Evolutionary conservation across 169 alveolate species (phyloP).

Genomic region (Eimeria maxima): DNA sequence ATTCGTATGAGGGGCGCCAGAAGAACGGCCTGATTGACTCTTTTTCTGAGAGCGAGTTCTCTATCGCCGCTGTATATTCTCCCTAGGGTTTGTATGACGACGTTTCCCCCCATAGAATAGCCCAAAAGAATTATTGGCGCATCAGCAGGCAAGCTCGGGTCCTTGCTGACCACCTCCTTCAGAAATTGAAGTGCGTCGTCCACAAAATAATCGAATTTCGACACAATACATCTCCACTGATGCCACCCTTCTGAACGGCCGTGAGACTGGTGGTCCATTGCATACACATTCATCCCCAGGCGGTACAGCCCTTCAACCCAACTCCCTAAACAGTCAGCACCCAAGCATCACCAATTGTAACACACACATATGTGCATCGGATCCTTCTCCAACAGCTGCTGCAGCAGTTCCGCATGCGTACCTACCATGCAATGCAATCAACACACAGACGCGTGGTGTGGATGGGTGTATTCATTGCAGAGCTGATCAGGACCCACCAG

Average conservation of each 20-base stretch:
- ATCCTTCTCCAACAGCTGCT: no score
- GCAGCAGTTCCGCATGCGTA: no score
- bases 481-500: background rate
- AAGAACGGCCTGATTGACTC: conserved; percentile 65
- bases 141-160: conserved; percentile 3
- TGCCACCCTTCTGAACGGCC: conserved; percentile 77
- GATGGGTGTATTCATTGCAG: background rate
- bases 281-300: conserved; percentile 71
- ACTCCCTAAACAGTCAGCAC: conserved; percentile 24
- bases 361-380: background rate
- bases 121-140: conserved; percentile 70
- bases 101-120: conserved; percentile 79
- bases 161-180: background rate
- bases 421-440: no score
- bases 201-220: conserved; percentile 40
- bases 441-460: no score
- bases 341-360: background rate
- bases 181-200: conserved; percentile 72
- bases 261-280: conserved; percentile 76
- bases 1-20: conserved; percentile 74
- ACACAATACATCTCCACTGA: conserved; percentile 72
- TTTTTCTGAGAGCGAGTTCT: background rate
- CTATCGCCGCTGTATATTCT: background rate
- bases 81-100: conserved; percentile 55
- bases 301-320: conserved; percentile 78